Evolutionary conservation across 768 basidiomycete genomes (phyloP).

Genomic region (Serendipita sp.): DNA sequence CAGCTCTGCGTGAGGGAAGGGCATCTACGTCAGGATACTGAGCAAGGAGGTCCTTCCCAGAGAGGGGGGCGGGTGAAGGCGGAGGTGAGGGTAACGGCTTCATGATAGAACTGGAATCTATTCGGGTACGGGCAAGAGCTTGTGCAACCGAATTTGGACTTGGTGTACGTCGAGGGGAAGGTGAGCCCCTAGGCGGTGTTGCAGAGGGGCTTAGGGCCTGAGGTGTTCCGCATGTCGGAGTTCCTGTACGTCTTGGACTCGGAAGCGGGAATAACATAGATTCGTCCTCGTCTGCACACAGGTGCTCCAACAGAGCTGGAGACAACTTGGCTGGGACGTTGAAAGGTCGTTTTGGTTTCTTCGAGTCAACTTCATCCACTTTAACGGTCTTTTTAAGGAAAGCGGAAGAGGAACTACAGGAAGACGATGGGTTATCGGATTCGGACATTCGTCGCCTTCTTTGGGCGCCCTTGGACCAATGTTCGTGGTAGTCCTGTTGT

Average conservation of each 20-base stretch:
- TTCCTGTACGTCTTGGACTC: conserved; percentile 30
- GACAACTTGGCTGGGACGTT: background rate
- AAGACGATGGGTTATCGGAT: background rate
- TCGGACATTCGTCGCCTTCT: background rate
- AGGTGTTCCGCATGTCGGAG: conserved; percentile 20
- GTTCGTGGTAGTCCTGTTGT: conserved; percentile 1
- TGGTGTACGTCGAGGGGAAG: background rate
- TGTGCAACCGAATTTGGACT: background rate
- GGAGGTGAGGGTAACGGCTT: background rate
- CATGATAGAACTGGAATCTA: background rate
- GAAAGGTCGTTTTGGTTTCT: background rate
- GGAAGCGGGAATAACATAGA: conserved; percentile 42
- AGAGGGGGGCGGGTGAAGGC: background rate
- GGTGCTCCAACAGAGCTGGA: background rate
- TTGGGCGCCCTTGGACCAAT: conserved; percentile 4
- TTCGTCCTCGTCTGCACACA: conserved; percentile 27
- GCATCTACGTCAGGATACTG: background rate
- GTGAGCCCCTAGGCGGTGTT: background rate
- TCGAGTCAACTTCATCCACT: background rate
- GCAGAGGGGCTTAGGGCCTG: background rate
- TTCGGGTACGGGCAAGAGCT: background rate
- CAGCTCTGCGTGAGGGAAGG: background rate
- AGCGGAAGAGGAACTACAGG: background rate
- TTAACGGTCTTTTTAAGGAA: background rate
- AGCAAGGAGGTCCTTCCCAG: background rate